Evolutionary conservation across 2,329 filamentous ascomycete genomes (phyloP).

Genomic region (Harringtonia aguacate): DNA sequence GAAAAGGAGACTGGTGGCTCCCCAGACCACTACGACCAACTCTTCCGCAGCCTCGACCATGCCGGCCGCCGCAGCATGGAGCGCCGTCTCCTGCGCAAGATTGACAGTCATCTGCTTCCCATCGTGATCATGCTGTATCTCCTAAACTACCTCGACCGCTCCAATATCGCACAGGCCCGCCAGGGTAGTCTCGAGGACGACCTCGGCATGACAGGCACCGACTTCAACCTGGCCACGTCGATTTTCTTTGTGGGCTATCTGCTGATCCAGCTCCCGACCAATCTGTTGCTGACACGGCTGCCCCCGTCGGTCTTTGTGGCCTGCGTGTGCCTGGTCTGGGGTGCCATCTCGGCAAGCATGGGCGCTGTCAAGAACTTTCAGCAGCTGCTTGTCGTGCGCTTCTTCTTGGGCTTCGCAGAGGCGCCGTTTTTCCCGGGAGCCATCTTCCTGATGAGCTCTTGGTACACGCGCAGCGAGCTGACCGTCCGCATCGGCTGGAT

Average conservation of each 20-base stretch:
- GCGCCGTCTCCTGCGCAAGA: constrained; percentile 33
- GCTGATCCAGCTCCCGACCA: constrained; percentile 51
- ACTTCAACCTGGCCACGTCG: constrained; percentile 44
- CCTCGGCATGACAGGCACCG: constrained; percentile 40
- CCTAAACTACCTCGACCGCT: constrained; percentile 42
- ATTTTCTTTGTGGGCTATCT: constrained; percentile 50
- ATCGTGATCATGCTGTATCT: constrained; percentile 44
- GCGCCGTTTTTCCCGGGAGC: constrained; percentile 41
- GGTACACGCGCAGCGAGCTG: constrained; percentile 32
- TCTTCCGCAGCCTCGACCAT: neutral
- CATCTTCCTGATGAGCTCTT: constrained; percentile 16
- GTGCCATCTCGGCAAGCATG: constrained; percentile 23
- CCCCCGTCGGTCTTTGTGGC: constrained; percentile 32
- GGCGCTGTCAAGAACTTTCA: constrained; percentile 24
- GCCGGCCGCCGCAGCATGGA: neutral
- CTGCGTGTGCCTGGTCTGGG: neutral
- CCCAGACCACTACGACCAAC: neutral
- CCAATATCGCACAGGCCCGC: constrained; percentile 43
- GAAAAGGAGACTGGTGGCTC: too few species aligned
- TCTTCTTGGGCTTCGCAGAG: constrained; percentile 37
- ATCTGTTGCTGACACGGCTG: constrained; percentile 40
- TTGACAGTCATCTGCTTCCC: constrained; percentile 41
- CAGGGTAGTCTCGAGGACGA: constrained; percentile 42
- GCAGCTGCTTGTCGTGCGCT: constrained; percentile 35
- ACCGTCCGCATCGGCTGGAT: constrained; percentile 34